Conservation (phyloP, 306 rosid species). For the Cucumis hystrix region DNA sequence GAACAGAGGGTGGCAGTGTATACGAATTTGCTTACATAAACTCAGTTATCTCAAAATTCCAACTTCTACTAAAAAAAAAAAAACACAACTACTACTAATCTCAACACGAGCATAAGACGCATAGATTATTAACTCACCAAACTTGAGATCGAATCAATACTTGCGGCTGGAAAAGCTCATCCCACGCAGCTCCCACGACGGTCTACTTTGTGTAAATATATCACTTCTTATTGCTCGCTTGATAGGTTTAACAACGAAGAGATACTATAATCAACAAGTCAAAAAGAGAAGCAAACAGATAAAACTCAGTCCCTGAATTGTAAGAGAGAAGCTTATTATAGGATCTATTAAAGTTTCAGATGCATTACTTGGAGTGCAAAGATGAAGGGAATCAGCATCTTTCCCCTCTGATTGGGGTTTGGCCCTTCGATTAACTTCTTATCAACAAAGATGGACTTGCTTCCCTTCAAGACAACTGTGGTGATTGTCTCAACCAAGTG, state of each 20-base stretch:
- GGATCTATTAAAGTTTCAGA: constrained; percentile 2
- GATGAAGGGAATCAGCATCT: constrained; percentile 65
- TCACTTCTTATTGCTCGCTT: constrained; percentile 46
- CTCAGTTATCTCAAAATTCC: neutral
- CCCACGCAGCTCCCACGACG: constrained; percentile 69
- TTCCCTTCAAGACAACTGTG: constrained; percentile 42
- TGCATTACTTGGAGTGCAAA: constrained; percentile 48
- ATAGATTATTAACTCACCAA: neutral
- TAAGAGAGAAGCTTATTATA: neutral
- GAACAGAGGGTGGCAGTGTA: neutral
- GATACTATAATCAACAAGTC: constrained; percentile 14
- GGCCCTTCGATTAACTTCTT: constrained; percentile 85
- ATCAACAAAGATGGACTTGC: constrained; percentile 55
- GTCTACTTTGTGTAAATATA: constrained; percentile 45
- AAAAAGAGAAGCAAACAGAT: neutral
- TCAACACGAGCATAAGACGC: neutral
- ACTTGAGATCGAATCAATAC: constrained; percentile 13
- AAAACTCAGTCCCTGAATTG: neutral
- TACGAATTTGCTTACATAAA: constrained; percentile 1
- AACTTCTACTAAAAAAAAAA: neutral
- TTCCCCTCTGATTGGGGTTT: constrained; percentile 72
- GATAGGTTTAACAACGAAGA: constrained; percentile 58
- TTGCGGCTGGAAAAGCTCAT: constrained; percentile 10
- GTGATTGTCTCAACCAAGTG: constrained; percentile 63
- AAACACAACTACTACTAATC: neutral